Conservation (phyloP, 1,284 basidiomycete genomes). For the Cryptococcus jaspeensis region DNA sequence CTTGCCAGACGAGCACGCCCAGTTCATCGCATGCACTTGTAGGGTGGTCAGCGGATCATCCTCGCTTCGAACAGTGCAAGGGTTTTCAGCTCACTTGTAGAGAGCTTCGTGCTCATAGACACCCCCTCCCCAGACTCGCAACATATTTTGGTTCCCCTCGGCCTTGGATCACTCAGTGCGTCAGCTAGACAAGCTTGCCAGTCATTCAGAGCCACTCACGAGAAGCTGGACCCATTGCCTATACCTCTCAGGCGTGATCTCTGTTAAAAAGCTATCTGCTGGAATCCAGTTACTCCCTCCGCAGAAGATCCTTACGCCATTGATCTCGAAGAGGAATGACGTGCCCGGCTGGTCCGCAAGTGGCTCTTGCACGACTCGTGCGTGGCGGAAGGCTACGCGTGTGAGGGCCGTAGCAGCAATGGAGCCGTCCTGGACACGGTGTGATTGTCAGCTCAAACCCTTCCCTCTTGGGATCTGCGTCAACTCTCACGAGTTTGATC, state of each 20-base stretch:
- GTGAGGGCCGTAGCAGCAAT: constrained; percentile 16
- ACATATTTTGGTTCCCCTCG: constrained; percentile 58
- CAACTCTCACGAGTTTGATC: constrained; percentile 52
- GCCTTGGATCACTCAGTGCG: constrained; percentile 23
- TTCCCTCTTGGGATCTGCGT: constrained; percentile 2
- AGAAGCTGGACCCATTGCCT: constrained; percentile 54
- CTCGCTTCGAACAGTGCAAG: constrained; percentile 15
- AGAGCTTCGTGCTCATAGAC: constrained; percentile 56
- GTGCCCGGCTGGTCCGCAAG: constrained; percentile 69
- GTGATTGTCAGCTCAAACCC: neutral
- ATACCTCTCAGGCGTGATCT: constrained; percentile 57
- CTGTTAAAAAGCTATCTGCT: constrained; percentile 80
- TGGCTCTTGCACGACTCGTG: constrained; percentile 69
- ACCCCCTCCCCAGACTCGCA: constrained; percentile 58
- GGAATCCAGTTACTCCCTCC: constrained; percentile 95
- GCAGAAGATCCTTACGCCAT: constrained; percentile 80
- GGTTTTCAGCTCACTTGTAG: constrained; percentile 48
- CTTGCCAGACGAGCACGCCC: constrained; percentile 61
- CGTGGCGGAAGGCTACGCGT: constrained; percentile 71
- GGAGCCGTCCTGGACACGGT: constrained; percentile 20
- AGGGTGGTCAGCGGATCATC: neutral
- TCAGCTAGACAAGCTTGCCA: constrained; percentile 22
- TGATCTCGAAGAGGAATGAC: constrained; percentile 84
- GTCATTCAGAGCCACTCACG: constrained; percentile 15
- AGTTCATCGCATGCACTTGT: constrained; percentile 58